phyloP scores from a whole-genome alignment of 164 flowering plant genomes.

The Litsea cubeba region DNA sequence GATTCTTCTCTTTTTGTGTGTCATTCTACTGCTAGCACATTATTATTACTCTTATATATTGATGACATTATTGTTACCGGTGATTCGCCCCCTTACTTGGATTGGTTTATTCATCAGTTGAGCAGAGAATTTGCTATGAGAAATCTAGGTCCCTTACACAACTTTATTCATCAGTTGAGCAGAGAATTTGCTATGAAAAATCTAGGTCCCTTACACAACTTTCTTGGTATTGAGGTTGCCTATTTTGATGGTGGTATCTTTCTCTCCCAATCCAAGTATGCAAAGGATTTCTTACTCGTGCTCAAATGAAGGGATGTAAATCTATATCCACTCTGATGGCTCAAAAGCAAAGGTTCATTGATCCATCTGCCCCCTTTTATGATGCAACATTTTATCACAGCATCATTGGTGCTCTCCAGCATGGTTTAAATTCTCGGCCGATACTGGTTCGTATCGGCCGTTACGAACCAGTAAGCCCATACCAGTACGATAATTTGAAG shows the following conservation, averaged over 20 bases:
- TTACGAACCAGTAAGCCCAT: no score
- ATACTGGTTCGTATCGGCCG: no score
- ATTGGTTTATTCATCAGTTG: not conserved
- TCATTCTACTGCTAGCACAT: not conserved
- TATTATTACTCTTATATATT: not conserved
- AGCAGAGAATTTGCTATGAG: no score
- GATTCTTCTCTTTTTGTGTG: not conserved
- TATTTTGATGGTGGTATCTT: not conserved
- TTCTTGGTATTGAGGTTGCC: not conserved
- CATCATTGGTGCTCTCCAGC: not conserved
- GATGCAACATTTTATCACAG: not conserved
- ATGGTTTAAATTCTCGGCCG: not conserved
- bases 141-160: no score
- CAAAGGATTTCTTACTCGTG: not conserved
- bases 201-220: not conserved
- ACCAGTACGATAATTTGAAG: no score
- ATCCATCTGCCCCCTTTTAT: not conserved
- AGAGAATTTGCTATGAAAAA: not conserved
- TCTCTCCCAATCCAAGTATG: not conserved
- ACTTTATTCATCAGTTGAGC: not conserved
- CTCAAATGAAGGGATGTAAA: not conserved
- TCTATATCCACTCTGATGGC: not conserved
- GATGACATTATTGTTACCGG: not conserved
- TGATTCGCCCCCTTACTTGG: not conserved
- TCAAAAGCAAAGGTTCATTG: no score